Evolutionary conservation across 306 rosid species (phyloP).

Genomic region (Gleditsia sinensis): DNA sequence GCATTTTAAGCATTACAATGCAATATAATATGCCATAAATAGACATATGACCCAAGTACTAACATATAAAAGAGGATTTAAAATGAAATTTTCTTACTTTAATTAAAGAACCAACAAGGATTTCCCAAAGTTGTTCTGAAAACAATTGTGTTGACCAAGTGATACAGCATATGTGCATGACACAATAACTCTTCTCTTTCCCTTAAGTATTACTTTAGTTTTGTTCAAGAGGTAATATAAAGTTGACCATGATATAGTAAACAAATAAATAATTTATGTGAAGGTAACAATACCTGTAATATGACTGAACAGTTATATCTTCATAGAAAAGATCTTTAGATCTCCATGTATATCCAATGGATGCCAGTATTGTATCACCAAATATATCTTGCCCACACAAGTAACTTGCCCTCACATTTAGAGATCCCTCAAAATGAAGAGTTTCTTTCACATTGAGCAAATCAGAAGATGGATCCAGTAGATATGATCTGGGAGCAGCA

Average conservation of each 20-base stretch:
- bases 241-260: constrained; percentile 23
- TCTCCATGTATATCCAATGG: constrained; percentile 77
- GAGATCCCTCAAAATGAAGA: constrained; percentile 46
- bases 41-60: background rate
- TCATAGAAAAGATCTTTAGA: constrained; percentile 75
- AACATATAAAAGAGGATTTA: background rate
- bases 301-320: constrained; percentile 63
- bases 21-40: constrained; percentile 2
- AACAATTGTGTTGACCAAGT: constrained; percentile 15
- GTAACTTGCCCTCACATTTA: constrained; percentile 80
- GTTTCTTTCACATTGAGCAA: constrained; percentile 46
- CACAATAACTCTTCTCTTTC: background rate
- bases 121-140: background rate
- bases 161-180: constrained; percentile 21
- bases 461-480: constrained; percentile 50
- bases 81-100: constrained; percentile 8
- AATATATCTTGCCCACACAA: constrained; percentile 74
- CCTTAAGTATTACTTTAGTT: constrained; percentile 15
- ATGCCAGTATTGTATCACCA: constrained; percentile 90
- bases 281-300: constrained; percentile 72
- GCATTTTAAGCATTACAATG: constrained; percentile 22
- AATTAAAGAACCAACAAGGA: constrained; percentile 4
- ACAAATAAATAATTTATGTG: constrained; percentile 2
- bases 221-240: constrained; percentile 21
- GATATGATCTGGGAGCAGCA: constrained; percentile 55